phyloP scores from a whole-genome alignment of 495 filamentous ascomycete genomes.

The Aspergillus cristatus region DNA sequence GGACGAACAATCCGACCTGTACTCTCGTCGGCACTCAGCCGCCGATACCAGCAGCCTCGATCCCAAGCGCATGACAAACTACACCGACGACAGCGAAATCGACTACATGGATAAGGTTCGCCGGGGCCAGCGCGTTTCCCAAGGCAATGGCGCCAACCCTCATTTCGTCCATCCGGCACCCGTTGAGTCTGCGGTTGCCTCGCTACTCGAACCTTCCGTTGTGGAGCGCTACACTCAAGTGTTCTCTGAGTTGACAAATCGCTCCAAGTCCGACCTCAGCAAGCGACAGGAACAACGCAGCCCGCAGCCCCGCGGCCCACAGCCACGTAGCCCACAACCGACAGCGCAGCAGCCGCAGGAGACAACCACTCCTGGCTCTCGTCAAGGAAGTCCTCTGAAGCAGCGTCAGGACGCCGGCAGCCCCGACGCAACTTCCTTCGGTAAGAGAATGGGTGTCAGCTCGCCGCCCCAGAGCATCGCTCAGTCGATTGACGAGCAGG shows the following conservation, averaged over 20 bases:
- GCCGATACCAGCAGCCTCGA: constrained; percentile 42
- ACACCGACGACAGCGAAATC: constrained; percentile 60
- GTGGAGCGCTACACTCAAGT: constrained; percentile 28
- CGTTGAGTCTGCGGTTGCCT: constrained; percentile 82
- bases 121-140: constrained; percentile 55
- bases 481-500: constrained; percentile 47
- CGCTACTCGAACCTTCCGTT: constrained; percentile 72
- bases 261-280: constrained; percentile 24
- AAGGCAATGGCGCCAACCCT: constrained; percentile 60
- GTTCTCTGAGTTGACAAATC: constrained; percentile 25
- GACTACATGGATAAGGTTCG: constrained; percentile 50
- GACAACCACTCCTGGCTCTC: constrained; percentile 10
- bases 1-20: constrained; percentile 45
- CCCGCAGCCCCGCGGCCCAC: constrained; percentile 13
- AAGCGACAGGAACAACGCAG: constrained; percentile 11
- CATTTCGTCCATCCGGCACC: constrained; percentile 62
- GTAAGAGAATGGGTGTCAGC: constrained; percentile 39
- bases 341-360: constrained; percentile 9
- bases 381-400: constrained; percentile 36
- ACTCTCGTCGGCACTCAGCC: constrained; percentile 41
- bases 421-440: constrained; percentile 37
- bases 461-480: constrained; percentile 75
- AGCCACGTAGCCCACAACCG: constrained; percentile 8
- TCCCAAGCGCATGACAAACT: constrained; percentile 47
- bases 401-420: constrained; percentile 33